Conservation (phyloP, 768 basidiomycete species). For the Boletus vermiculosoides region DNA sequence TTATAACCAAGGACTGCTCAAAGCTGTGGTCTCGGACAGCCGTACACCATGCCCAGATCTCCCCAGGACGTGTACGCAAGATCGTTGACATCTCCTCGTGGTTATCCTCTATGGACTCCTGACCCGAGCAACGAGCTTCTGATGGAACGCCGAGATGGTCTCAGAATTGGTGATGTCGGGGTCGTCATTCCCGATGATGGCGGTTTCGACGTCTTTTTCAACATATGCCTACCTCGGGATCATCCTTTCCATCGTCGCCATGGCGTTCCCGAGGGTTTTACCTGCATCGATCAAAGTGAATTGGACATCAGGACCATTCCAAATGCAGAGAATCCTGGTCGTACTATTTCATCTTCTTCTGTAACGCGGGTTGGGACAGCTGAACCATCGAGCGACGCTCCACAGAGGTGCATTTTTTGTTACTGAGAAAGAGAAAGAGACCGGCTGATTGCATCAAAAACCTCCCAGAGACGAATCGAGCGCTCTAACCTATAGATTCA, state of each 20-base stretch:
- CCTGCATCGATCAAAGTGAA: constrained; percentile 9
- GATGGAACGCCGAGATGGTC: constrained; percentile 23
- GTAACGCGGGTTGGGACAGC: not conserved
- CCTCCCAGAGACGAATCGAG: not conserved
- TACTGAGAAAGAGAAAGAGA: not conserved
- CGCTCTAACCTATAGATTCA: not conserved
- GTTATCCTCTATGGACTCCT: constrained; percentile 33
- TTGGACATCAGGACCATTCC: constrained; percentile 10
- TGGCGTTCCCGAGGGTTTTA: constrained; percentile 28
- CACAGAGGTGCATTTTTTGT: not conserved
- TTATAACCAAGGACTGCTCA: not conserved
- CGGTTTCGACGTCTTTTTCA: constrained; percentile 36
- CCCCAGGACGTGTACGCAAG: constrained; percentile 15
- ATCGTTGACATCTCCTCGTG: constrained; percentile 15
- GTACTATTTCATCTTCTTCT: not conserved
- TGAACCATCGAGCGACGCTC: not conserved
- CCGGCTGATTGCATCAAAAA: not conserved
- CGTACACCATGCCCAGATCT: not conserved
- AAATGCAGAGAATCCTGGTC: not conserved
- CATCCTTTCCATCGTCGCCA: constrained; percentile 17
- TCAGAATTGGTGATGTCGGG: constrained; percentile 33
- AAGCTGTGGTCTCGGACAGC: not conserved
- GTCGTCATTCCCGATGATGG: constrained; percentile 29
- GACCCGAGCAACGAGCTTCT: constrained; percentile 26
- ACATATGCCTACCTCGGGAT: constrained; percentile 31